Evolutionary conservation across 441 rosid genomes (phyloP), one percentile per base, ranked within the genome.

Genomic region (Theobroma grandiflorum): DNA sequence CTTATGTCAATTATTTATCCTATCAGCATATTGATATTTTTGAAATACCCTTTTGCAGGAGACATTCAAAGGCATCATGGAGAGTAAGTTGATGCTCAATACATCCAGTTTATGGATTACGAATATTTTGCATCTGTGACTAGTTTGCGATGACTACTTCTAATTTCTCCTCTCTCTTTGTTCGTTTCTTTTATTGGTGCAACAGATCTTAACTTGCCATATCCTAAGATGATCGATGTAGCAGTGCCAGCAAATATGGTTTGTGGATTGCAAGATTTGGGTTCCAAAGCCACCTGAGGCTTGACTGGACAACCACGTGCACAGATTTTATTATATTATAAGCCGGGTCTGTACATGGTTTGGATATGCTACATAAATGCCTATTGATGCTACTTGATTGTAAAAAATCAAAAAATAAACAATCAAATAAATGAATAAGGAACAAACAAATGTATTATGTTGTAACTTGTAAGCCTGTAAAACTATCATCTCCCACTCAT

Each of bases 161-260:
- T 76, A 8, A 55, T 73, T 0, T 38, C 6, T 75, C 71, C 43
- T 63, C 33, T 63, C n/a, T 26, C 47, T 72, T 33, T 15, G 40
- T 38, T 4, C 22, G 22, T 26, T 5, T 67, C 16, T 12, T 35
- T 59, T 72, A 18, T 73, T 31, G 69, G 26, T 65, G 12, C 38
- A 80, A 78, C 87, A 96, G 98, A 91, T 90, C 86, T 96, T 67
- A 92, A 91, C 68, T 88, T 96, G 76, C 53, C 94, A 72, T 93
- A 93, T 85, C 99, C 99, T 22, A 93, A 92, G 90, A 93, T 93
- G 98, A 93, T 96, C 59, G 98, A 93, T 81, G 77, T 91, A 49
- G 97, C 98, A 35, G 91, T 93, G 65, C 98, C 95, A 49, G 92
- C 95, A 77, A 96, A 95, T 77, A 79, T 95, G 94, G 92, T 89